Conservation (phyloP, 2,329 filamentous ascomycete species). For the Diaporthe sp. region DNA sequence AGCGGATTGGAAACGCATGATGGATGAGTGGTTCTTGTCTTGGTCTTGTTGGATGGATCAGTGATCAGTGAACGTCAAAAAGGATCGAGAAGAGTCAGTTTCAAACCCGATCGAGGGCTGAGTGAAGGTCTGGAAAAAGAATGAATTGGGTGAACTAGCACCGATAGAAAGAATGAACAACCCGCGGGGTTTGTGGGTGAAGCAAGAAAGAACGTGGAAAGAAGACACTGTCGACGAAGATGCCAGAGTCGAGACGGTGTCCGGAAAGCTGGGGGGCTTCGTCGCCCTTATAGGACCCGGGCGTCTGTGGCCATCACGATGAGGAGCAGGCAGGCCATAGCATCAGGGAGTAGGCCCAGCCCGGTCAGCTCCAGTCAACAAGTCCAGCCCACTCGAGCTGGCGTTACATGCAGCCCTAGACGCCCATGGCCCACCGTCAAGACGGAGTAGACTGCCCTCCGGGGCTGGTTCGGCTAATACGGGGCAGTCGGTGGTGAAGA, state of each 20-base stretch:
- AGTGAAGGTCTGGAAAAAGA: conserved; percentile 33
- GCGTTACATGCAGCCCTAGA: conserved; percentile 30
- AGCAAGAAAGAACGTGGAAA: conserved; percentile 29
- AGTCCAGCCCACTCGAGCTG: conserved; percentile 23
- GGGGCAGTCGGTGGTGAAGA: conserved; percentile 24
- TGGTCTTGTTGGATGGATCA: background rate
- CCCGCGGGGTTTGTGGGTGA: conserved; percentile 33
- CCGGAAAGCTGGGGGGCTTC: background rate
- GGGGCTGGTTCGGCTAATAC: conserved; percentile 10
- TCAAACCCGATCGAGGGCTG: conserved; percentile 14
- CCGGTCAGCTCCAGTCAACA: background rate
- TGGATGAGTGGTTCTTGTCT: background rate
- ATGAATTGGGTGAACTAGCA: conserved; percentile 40
- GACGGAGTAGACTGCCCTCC: conserved; percentile 22
- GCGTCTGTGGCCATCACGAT: conserved; percentile 6
- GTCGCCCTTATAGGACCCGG: conserved; percentile 18
- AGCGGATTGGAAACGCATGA: conserved; percentile 39
- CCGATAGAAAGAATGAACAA: conserved; percentile 41
- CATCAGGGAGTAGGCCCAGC: background rate
- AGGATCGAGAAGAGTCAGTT: background rate
- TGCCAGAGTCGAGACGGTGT: conserved; percentile 29
- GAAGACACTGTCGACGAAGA: conserved; percentile 34
- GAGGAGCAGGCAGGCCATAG: background rate
- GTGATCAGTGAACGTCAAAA: conserved; percentile 1
- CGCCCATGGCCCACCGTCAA: conserved; percentile 26